Evolutionary conservation across 352 stramenopile species (phyloP).

Genomic region (Phytopythium aichiense): DNA sequence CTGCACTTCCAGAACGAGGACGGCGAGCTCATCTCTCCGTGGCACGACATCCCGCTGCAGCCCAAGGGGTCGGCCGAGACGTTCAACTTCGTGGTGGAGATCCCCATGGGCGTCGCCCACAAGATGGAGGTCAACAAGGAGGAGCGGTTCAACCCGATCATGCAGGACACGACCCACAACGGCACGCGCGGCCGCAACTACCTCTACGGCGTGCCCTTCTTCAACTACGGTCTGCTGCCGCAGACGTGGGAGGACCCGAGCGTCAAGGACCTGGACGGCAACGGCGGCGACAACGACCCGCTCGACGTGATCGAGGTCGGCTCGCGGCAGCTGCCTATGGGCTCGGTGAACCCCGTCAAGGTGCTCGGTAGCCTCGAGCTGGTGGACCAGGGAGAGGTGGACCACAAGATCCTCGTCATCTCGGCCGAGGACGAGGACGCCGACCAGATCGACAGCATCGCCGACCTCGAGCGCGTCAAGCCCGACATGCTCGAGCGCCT

Average conservation of each 20-base stretch:
- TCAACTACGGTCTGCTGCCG: slow-evolving; percentile 98
- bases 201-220: slow-evolving; percentile 96
- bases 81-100: slow-evolving; percentile 99
- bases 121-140: slow-evolving; percentile 99
- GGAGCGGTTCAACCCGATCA: slow-evolving; percentile 94
- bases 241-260: slow-evolving; percentile 99
- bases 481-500: slow-evolving; percentile 89
- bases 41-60: slow-evolving; percentile 96
- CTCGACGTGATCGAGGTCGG: slow-evolving; percentile 99
- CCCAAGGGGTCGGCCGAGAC: slow-evolving; percentile 46
- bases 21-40: slow-evolving; percentile 90
- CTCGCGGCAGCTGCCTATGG: slow-evolving; percentile 88
- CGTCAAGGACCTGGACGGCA: slow-evolving; percentile 75
- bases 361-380: slow-evolving; percentile 97
- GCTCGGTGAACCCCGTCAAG: slow-evolving; percentile 95
- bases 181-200: slow-evolving; percentile 93
- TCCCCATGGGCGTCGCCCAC: slow-evolving; percentile 95
- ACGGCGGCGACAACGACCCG: slow-evolving; percentile 98
- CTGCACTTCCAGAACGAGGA: slow-evolving; percentile 69
- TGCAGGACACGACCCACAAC: slow-evolving; percentile 97
- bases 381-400: slow-evolving; percentile 98
- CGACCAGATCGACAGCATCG: slow-evolving; percentile 77
- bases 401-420: slow-evolving; percentile 98
- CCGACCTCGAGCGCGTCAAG: slow-evolving; percentile 90
- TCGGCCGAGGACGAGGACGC: slow-evolving; percentile 87